Conservation (phyloP, 2,329 filamentous ascomycete species). For the Neofusicoccum kwambonambiense region DNA sequence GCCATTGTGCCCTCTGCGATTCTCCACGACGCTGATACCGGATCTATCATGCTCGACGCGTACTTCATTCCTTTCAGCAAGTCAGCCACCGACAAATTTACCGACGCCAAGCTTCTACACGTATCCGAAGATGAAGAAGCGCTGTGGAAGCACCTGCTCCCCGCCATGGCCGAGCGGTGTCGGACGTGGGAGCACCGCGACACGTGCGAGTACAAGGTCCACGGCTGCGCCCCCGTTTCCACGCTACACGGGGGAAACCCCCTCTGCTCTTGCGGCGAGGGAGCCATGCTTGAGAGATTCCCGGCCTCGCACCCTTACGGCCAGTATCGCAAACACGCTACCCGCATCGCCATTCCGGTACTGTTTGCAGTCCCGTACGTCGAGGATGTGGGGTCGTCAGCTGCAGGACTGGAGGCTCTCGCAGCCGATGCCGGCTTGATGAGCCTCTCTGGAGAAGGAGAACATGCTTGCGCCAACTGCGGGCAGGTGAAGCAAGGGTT, state of each 20-base stretch:
- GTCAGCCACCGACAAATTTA: neutral
- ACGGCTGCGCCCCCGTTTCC: neutral
- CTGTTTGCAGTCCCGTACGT: neutral
- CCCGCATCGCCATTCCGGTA: slow-evolving; percentile 22
- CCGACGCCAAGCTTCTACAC: neutral
- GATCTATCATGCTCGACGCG: neutral
- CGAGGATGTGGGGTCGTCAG: neutral
- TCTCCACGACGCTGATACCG: neutral
- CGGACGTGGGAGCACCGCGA: slow-evolving; percentile 37
- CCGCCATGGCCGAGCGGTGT: slow-evolving; percentile 33
- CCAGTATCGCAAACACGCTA: slow-evolving; percentile 3
- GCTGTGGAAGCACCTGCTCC: slow-evolving; percentile 24
- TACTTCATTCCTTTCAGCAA: neutral
- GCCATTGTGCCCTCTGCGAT: neutral
- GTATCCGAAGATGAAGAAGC: neutral
- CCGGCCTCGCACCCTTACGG: neutral
- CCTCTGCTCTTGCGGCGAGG: neutral
- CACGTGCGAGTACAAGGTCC: slow-evolving; percentile 29
- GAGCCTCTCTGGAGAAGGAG: neutral
- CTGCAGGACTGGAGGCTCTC: neutral
- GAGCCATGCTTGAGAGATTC: neutral
- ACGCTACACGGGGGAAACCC: neutral
- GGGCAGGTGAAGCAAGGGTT: neutral
- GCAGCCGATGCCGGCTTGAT: neutral
- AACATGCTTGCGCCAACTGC: neutral